Percentiles rank a stretch among this genome's conserved stretches.
Evolutionary conservation across 192 early-diverging fungal species (phyloP).

Genomic region (Phlyctochytrium arcticum): DNA sequence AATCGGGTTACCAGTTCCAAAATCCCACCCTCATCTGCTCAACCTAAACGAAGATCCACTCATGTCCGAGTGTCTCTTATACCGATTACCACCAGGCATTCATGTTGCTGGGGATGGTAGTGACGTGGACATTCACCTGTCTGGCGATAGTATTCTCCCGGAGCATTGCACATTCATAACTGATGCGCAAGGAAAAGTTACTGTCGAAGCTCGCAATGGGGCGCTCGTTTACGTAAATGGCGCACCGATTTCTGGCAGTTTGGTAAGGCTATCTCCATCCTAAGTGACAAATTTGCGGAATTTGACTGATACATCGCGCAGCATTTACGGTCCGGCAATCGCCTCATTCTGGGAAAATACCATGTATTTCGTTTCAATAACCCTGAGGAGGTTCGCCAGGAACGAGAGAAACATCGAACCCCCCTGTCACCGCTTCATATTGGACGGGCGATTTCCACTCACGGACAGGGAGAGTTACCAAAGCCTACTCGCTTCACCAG

Average conservation of each 20-base stretch:
- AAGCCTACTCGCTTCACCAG: background rate
- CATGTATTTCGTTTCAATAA: slow-evolving; percentile 85
- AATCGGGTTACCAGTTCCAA: slow-evolving; percentile 72
- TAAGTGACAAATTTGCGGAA: background rate
- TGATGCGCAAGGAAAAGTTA: slow-evolving; percentile 54
- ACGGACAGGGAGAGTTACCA: background rate
- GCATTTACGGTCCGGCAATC: slow-evolving; percentile 64
- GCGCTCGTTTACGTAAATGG: slow-evolving; percentile 78
- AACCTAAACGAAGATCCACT: slow-evolving; percentile 88
- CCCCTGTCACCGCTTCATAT: background rate
- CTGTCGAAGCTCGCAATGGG: slow-evolving; percentile 53
- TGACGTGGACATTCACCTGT: slow-evolving; percentile 54
- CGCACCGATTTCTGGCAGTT: slow-evolving; percentile 46
- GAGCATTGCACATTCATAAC: slow-evolving; percentile 64
- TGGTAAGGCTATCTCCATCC: background rate
- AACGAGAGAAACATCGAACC: slow-evolving; percentile 29
- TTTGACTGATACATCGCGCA: background rate
- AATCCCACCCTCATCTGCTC: slow-evolving; percentile 77
- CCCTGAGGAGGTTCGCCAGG: slow-evolving; percentile 72
- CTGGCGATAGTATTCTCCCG: slow-evolving; percentile 55
- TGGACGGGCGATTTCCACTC: too few relatives aligned
- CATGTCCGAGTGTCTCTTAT: slow-evolving; percentile 87
- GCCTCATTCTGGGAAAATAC: slow-evolving; percentile 74
- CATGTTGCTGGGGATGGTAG: slow-evolving; percentile 59
- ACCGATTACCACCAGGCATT: slow-evolving; percentile 71